phyloP scores from a whole-genome alignment of 768 basidiomycete genomes.

The Pulveroboletus sp. region DNA sequence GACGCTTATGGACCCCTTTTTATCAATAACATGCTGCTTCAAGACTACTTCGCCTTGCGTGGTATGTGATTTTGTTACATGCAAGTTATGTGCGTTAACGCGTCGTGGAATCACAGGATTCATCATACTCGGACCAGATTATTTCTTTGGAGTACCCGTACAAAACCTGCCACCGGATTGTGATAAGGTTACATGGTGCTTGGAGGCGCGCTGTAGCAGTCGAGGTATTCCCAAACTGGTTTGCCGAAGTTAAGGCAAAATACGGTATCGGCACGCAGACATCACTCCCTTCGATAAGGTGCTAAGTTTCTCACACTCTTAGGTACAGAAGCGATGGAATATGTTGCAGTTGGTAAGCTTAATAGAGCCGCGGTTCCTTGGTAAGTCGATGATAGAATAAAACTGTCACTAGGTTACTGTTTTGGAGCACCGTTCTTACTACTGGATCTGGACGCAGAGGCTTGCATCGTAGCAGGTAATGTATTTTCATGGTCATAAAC shows the following conservation, averaged over 20 bases:
- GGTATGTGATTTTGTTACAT: conserved; percentile 39
- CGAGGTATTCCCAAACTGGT: conserved; percentile 46
- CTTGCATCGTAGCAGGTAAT: conserved; percentile 44
- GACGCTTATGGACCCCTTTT: conserved; percentile 57
- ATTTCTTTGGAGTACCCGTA: conserved; percentile 54
- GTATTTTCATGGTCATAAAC: background rate
- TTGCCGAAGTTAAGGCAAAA: conserved; percentile 41
- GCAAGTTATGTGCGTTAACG: conserved; percentile 3
- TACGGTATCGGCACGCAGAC: conserved; percentile 35
- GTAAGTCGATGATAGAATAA: background rate
- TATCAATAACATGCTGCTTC: conserved; percentile 52
- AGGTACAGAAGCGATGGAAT: conserved; percentile 33
- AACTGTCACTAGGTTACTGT: conserved; percentile 43
- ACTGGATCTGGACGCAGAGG: conserved; percentile 42
- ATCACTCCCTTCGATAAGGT: background rate
- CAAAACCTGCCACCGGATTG: conserved; percentile 32
- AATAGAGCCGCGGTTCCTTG: background rate
- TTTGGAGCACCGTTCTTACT: conserved; percentile 51
- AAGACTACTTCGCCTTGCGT: conserved; percentile 57
- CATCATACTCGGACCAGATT: conserved; percentile 55
- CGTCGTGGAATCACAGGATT: conserved; percentile 39
- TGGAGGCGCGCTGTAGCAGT: conserved; percentile 34
- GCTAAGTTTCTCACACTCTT: background rate
- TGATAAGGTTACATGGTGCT: conserved; percentile 43
- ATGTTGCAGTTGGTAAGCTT: conserved; percentile 39